A percentile compares a stretch with the other conserved stretches of the same genome.
phyloP scores from a whole-genome alignment of 345 rosid species.

The Populus ilicifolia region DNA sequence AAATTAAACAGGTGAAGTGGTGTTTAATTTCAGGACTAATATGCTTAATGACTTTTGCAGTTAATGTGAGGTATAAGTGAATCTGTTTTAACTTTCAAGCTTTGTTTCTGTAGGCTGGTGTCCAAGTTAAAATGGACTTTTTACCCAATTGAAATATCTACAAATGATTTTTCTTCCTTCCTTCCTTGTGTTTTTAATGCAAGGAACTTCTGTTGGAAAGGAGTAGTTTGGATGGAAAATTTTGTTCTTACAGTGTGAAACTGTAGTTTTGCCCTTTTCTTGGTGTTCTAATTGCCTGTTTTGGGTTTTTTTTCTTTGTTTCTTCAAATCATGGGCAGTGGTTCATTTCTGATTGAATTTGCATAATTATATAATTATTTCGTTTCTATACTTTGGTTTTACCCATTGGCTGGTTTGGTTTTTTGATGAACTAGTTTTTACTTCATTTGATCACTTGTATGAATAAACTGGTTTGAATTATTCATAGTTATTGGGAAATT shows the following conservation, averaged over 20 bases:
- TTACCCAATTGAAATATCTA: background rate
- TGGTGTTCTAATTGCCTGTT: no score
- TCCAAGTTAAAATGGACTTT: background rate
- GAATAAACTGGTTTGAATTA: background rate
- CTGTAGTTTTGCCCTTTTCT: no score
- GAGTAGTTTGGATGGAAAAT: no score
- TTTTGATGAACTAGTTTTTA: background rate
- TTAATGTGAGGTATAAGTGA: background rate
- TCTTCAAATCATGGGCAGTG: no score
- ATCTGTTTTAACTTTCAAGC: no score
- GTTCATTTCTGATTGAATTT: background rate
- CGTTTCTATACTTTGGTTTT: background rate
- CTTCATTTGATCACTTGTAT: background rate
- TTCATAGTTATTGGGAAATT: background rate
- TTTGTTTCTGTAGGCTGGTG: background rate
- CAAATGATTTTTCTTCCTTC: background rate
- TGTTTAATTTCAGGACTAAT: background rate
- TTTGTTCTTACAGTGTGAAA: no score
- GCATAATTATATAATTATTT: background rate
- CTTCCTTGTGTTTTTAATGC: no score
- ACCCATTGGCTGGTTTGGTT: background rate
- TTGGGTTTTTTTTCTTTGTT: no score
- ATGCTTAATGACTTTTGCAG: background rate
- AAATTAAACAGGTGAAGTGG: background rate
- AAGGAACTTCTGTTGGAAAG: no score